phyloP scores from a whole-genome alignment of 2,329 filamentous ascomycete genomes.

The Escovopsis sp. region DNA sequence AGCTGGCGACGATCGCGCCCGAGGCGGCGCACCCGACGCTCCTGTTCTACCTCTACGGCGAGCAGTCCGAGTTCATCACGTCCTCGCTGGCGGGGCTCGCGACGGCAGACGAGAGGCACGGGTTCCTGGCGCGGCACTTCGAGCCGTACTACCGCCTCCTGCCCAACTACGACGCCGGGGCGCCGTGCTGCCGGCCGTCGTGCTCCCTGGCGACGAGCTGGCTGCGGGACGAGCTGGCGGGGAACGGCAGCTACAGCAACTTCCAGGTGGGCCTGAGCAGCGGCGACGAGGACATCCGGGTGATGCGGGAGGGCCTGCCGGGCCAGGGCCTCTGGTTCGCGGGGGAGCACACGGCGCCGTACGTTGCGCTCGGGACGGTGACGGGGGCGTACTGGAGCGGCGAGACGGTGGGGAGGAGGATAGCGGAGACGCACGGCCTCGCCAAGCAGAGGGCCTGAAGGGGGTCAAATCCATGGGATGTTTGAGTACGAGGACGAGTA shows the following conservation, averaged over 20 bases:
- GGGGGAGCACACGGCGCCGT: slow-evolving; percentile 81
- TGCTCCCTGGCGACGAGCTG: slow-evolving; percentile 59
- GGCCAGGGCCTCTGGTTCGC: slow-evolving; percentile 68
- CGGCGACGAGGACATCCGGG: slow-evolving; percentile 58
- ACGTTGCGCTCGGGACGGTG: slow-evolving; percentile 74
- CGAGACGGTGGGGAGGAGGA: slow-evolving; percentile 56
- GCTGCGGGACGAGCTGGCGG: slow-evolving; percentile 64
- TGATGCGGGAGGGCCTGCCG: slow-evolving; percentile 46
- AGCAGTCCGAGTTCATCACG: slow-evolving; percentile 41
- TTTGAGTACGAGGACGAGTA: too few species aligned
- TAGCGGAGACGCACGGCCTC: slow-evolving; percentile 38
- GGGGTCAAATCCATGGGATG: too few species aligned
- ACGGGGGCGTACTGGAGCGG: slow-evolving; percentile 91
- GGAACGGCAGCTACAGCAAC: slow-evolving; percentile 71
- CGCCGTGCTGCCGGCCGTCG: slow-evolving; percentile 45
- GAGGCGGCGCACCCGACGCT: slow-evolving; percentile 59
- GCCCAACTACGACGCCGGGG: slow-evolving; percentile 44
- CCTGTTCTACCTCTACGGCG: slow-evolving; percentile 67
- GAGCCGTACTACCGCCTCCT: slow-evolving; percentile 63
- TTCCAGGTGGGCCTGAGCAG: slow-evolving; percentile 62
- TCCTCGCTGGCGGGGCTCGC: slow-evolving; percentile 25
- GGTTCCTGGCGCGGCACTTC: slow-evolving; percentile 52
- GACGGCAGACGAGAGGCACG: slow-evolving; percentile 32
- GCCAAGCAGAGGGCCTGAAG: background rate
- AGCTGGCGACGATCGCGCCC: slow-evolving; percentile 51